phyloP scores from a whole-genome alignment of 768 basidiomycete species.

The Boletus rubescentipes region DNA sequence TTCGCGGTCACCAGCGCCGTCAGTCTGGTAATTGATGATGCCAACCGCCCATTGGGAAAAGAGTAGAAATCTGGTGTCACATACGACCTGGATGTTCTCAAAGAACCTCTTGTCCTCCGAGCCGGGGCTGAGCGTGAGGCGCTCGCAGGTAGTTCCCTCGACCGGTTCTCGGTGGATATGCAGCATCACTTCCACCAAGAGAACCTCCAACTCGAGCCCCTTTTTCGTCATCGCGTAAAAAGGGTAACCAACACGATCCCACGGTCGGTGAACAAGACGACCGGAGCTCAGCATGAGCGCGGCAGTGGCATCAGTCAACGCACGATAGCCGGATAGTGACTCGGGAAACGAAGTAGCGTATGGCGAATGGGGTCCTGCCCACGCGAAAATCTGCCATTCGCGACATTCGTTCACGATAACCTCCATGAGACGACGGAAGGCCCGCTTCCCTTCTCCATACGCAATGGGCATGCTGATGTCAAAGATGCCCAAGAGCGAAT shows the following conservation, averaged over 20 bases:
- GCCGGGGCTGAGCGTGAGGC: constrained; percentile 14
- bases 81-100: constrained; percentile 12
- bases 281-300: not conserved
- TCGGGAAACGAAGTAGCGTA: constrained; percentile 19
- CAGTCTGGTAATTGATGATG: constrained; percentile 24
- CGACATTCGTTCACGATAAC: constrained; percentile 17
- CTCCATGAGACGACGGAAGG: constrained; percentile 28
- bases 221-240: constrained; percentile 26
- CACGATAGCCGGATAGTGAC: constrained; percentile 20
- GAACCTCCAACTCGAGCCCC: constrained; percentile 19
- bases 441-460: constrained; percentile 26
- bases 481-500: constrained; percentile 27
- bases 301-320: not conserved
- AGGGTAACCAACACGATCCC: constrained; percentile 16
- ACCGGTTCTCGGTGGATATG: constrained; percentile 15
- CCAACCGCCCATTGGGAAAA: constrained; percentile 27
- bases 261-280: constrained; percentile 5
- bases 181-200: constrained; percentile 26
- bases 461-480: constrained; percentile 23
- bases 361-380: constrained; percentile 23
- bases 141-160: constrained; percentile 8
- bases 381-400: constrained; percentile 23
- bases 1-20: constrained; percentile 12
- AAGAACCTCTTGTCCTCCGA: constrained; percentile 15
- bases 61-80: constrained; percentile 19